Evolutionary conservation across 306 rosid genomes (phyloP), one percentile per base, ranked within the genome.

Genomic region (Trifolium pratense): DNA sequence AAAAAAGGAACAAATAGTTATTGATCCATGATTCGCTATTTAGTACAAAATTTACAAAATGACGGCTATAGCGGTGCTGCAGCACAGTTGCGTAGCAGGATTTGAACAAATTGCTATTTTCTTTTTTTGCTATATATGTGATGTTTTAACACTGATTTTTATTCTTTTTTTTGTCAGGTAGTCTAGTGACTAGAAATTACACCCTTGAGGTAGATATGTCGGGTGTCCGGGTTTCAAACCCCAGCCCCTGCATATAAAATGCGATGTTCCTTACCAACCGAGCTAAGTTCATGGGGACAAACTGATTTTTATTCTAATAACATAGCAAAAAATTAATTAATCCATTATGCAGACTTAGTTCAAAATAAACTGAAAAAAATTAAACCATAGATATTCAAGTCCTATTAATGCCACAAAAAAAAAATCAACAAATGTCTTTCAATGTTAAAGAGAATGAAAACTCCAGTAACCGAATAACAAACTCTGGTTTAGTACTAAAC

Each of bases 331-430:
- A 52, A 46, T 13, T 11, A 59, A 68, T 17, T 55, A 37, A 37
- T 42, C 52, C 21, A 46, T 10, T 12, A 18, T 11, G 7, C 32
- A 37, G 31, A 37, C 26, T 66, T 68, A 62, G 16, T 37, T 63
- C 59, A 5, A 67, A 51, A 70, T 52, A 66, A 65, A 25, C 11
- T 16, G 40, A 64, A 79, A 64, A 79, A 71, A 75, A 75, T 39
- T 9, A 70, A 79, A 34, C 45, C 17, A 18, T 12, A 26, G 9
- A 31, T 9, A 32, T 32, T 6, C 32, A 78, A 78, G 10, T 68
- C 17, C 37, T 61, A 39, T 46, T 56, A 31, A 37, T 15, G 39
- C 21, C 66, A 37, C 4, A 29, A 3, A 15, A 52, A 3, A 15
- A 52, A 68, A 74, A 4, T 66, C 49, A 68, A 25, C 48, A 17